Evolutionary conservation across 129 eudicot genomes (phyloP), one percentile per base, ranked within the genome.

Genomic region (Rutidosis leptorrhynchoides): DNA sequence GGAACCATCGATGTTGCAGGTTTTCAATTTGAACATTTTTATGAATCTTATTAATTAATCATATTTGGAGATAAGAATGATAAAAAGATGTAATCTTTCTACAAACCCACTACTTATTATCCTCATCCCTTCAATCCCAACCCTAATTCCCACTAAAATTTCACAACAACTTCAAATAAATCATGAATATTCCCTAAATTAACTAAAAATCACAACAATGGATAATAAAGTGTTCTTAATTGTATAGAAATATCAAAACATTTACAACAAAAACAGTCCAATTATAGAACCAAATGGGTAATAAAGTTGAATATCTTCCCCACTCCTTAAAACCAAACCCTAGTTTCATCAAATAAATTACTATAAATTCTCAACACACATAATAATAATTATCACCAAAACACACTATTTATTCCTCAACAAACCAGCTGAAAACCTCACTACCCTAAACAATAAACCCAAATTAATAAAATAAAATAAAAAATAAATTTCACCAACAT

Each of bases 281-380:
- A 74, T 30, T 74, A 58, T 29, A 56, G 35, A 21, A 37, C 56
- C 67, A 5, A 74, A 29, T 27, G 46, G 6, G 57, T 29, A 20
- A 57, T 65, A 51, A 27, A 64, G 58, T 37, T 40, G 25, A 43
- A 54, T 21, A 64, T 46, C 58, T 58, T 48, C 79, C 60, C 30
- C 79, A 74, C 63, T 67, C 62, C 26, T 6, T 33, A 59, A 58
- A 74, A 75, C 69, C 40, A 52, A 75, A 15, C 79, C 79, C 74
- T 75, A 75, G 60, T 67, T 74, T 51, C 27, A 24, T 22, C 43
- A 2, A 43, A 1, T 19, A 56, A 43, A 29, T 43, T 26, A 65
- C 62, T 29, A 5, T 56, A 43, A 43, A 57, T 29, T 42, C 33
- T 62, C 58, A 64, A 43, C 32, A 17, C 32, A 24, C 26, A 55